Conservation (phyloP, 176 grass and related monocot species). For the Triticum urartu region DNA sequence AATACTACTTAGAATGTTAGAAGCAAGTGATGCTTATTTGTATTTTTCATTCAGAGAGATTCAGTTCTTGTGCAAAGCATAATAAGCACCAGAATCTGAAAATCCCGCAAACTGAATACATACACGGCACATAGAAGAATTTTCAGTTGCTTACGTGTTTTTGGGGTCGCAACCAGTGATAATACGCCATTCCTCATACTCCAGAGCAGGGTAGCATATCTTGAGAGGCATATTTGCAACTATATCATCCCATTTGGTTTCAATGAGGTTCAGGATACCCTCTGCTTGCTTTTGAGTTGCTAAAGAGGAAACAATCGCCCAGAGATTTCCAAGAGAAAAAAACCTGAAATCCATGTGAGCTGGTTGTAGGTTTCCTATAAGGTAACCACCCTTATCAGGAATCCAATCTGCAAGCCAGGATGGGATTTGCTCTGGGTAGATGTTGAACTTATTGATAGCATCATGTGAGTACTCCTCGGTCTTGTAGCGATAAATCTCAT, state of each 20-base stretch:
- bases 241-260: conserved; percentile 98
- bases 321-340: conserved; percentile 93
- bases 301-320: conserved; percentile 85
- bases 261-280: conserved; percentile 88
- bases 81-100: conserved; percentile 21
- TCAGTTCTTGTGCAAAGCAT: neutral
- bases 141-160: conserved; percentile 69
- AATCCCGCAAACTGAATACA: conserved; percentile 6
- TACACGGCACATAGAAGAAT: conserved; percentile 27
- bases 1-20: conserved; percentile 10
- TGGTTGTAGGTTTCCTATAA: conserved; percentile 87
- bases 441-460: conserved; percentile 92
- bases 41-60: conserved; percentile 15
- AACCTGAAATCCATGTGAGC: conserved; percentile 99
- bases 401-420: conserved; percentile 84
- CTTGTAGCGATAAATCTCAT: conserved; percentile 90
- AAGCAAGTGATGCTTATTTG: conserved; percentile 13
- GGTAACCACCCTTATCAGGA: conserved; percentile 86
- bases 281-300: conserved; percentile 81
- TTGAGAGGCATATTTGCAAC: conserved; percentile 93
- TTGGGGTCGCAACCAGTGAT: conserved; percentile 97
- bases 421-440: conserved; percentile 88
- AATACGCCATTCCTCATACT: conserved; percentile 94
- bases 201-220: conserved; percentile 95
- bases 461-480: conserved; percentile 90